Conservation (phyloP, 441 rosid species). For the Jatropha multifida region DNA sequence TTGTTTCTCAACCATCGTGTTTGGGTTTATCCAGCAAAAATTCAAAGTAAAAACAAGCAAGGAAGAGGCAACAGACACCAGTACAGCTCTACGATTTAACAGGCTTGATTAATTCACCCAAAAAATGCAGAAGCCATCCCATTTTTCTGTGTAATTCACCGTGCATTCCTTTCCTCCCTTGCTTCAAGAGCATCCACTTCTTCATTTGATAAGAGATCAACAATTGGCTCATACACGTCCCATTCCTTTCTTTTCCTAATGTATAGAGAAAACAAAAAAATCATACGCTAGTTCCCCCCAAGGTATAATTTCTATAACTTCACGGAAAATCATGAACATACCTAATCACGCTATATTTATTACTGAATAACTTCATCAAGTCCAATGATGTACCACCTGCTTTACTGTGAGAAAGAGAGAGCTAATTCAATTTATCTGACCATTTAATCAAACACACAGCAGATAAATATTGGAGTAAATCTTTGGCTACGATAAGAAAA, state of each 20-base stretch:
- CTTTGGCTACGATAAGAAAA: not conserved
- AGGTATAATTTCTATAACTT: too few relatives aligned
- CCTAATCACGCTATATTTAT: slow-evolving; percentile 78
- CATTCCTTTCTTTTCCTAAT: slow-evolving; percentile 92
- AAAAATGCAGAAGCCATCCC: too few relatives aligned
- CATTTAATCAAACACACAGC: slow-evolving; percentile 12
- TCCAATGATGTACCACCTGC: slow-evolving; percentile 69
- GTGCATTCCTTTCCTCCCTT: slow-evolving; percentile 58
- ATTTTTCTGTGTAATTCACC: slow-evolving; percentile 25
- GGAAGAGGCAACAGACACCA: not conserved
- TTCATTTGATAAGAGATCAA: slow-evolving; percentile 74
- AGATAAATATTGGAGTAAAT: not conserved
- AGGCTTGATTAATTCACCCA: not conserved
- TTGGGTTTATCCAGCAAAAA: not conserved
- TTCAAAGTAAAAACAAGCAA: not conserved
- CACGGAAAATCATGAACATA: slow-evolving; percentile 28
- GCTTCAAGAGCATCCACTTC: slow-evolving; percentile 88
- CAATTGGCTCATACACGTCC: slow-evolving; percentile 74
- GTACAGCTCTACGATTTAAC: not conserved
- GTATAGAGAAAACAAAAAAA: slow-evolving; percentile 21
- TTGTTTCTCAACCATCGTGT: not conserved
- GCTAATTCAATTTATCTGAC: not conserved
- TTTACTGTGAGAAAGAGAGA: slow-evolving; percentile 41
- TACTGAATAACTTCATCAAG: slow-evolving; percentile 80
- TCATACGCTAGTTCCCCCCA: not conserved